Percentiles rank a stretch among this genome's conserved stretches.
These are phyloP conservation scores for Simplicillium aogashimaense DNA, from an alignment of 2,329 filamentous ascomycete species.

Conservation along the genomic window DNA sequence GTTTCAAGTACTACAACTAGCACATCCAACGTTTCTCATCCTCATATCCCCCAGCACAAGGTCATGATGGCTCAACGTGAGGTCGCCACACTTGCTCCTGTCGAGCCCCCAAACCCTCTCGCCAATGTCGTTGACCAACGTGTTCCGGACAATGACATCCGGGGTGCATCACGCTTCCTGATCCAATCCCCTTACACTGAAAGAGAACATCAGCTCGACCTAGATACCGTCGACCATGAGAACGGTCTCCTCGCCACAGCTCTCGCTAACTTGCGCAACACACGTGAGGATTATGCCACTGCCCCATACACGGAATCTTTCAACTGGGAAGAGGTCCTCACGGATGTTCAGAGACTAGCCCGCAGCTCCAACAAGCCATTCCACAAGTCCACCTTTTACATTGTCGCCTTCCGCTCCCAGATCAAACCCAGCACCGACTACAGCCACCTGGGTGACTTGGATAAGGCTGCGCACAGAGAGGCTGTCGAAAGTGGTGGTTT, in stretches of 20 bases:
- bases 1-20: too few species aligned
- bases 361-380: conserved; percentile 37
- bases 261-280: conserved; percentile 51
- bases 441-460: conserved; percentile 59
- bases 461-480: conserved; percentile 71
- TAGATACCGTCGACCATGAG: conserved; percentile 54
- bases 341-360: conserved; percentile 43
- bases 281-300: conserved; percentile 65
- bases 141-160: conserved; percentile 13
- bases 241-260: conserved; percentile 64
- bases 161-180: conserved; percentile 24
- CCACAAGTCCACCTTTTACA: conserved; percentile 61
- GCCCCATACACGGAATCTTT: conserved; percentile 64
- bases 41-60: too few species aligned
- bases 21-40: too few species aligned
- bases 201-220: conserved; percentile 60
- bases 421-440: conserved; percentile 59
- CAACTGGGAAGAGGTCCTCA: conserved; percentile 62
- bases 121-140: conserved; percentile 11
- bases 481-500: conserved; percentile 72
- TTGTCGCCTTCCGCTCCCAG: conserved; percentile 73
- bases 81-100: conserved; percentile 6
- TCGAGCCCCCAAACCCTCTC: conserved; percentile 13
- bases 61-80: conserved; percentile 2
- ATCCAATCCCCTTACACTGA: conserved; percentile 70